Percentiles rank a stretch among this genome's conserved stretches.
These are phyloP conservation scores for Ehretia macrophylla DNA, from an alignment of 257 asterid species.

Conservation along the genomic window DNA sequence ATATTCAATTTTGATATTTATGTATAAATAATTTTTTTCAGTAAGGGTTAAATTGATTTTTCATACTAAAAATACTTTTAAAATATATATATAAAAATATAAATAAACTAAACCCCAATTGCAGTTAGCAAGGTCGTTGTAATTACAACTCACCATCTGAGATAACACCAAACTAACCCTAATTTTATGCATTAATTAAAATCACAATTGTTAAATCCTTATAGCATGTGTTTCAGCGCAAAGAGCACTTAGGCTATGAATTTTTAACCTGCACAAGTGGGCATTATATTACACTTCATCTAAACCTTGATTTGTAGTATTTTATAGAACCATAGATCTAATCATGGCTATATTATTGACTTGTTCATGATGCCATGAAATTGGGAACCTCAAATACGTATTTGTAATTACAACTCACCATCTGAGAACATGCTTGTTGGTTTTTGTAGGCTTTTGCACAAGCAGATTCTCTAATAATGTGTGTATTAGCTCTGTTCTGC, in stretches of 20 bases:
- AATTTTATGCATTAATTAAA: background rate
- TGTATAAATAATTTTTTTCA: no score
- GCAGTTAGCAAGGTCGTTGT: background rate
- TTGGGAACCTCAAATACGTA: background rate
- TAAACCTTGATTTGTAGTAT: background rate
- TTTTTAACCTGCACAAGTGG: background rate
- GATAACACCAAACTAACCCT: conserved; percentile 4
- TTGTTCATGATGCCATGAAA: background rate
- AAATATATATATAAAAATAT: no score
- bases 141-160: background rate
- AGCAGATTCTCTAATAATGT: no score
- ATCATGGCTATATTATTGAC: background rate
- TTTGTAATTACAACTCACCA: no score
- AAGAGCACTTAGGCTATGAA: background rate
- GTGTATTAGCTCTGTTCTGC: no score
- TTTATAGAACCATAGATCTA: background rate
- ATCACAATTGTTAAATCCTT: background rate
- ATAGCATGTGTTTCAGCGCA: conserved; percentile 2
- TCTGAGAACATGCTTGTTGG: background rate
- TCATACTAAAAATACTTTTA: no score
- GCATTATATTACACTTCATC: background rate
- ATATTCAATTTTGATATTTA: no score
- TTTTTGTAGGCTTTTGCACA: background rate
- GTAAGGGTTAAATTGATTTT: no score
- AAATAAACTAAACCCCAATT: no score